phyloP scores from a whole-genome alignment of 2,329 filamentous ascomycete species.

The Ascosphaera apis region DNA sequence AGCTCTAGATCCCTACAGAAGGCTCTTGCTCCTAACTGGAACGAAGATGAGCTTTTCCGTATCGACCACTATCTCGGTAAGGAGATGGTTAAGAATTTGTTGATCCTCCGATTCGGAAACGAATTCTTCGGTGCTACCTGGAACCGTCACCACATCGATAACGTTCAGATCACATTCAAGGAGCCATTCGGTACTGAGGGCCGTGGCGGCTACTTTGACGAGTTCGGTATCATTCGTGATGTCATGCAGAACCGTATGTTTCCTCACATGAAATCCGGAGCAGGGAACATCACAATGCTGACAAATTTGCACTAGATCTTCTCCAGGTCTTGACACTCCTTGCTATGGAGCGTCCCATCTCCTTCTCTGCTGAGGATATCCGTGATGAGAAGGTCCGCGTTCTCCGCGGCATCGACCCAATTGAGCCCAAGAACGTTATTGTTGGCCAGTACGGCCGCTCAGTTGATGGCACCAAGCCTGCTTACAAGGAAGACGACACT shows the following conservation, averaged over 20 bases:
- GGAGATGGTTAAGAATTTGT: conserved; percentile 99
- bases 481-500: conserved; percentile 97
- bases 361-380: conserved; percentile 93
- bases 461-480: conserved; percentile 82
- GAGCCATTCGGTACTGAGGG: conserved; percentile 98
- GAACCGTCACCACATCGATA: conserved; percentile 99
- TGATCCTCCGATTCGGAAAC: conserved; percentile 94
- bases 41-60: conserved; percentile 94
- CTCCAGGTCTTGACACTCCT: conserved; percentile 89
- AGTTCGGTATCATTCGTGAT: conserved; percentile 97
- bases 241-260: conserved; percentile 87
- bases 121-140: conserved; percentile 96
- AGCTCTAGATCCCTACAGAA: conserved; percentile 90
- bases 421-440: conserved; percentile 98
- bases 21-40: conserved; percentile 92
- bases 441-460: conserved; percentile 97
- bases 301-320: conserved; percentile 33
- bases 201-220: conserved; percentile 94
- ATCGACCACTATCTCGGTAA: conserved; percentile 99
- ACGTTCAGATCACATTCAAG: conserved; percentile 98
- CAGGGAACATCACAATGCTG: not conserved
- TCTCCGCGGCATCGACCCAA: conserved; percentile 72
- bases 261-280: not conserved
- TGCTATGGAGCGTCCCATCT: conserved; percentile 95
- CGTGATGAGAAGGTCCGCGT: conserved; percentile 96